Percentiles rank a stretch among this genome's conserved stretches.
Conservation (phyloP, 2,329 filamentous ascomycete genomes). For the Ramularia endophylla region DNA sequence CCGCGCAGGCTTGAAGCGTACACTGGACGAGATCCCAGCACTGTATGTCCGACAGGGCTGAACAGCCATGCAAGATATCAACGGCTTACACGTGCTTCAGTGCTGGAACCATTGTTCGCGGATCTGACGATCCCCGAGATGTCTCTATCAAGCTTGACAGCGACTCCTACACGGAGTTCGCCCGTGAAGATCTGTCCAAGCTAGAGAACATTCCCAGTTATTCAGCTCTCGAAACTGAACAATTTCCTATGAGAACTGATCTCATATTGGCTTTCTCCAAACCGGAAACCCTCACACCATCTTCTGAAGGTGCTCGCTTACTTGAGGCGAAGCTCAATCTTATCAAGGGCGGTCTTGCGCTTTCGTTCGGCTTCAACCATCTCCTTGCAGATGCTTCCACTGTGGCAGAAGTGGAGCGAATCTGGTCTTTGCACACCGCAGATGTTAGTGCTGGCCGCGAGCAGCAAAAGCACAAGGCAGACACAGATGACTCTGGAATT, state of each 20-base stretch:
- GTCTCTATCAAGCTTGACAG: constrained; percentile 7
- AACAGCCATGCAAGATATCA: no score
- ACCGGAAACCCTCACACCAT: constrained; percentile 4
- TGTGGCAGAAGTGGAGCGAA: constrained; percentile 12
- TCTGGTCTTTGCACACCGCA: constrained; percentile 14
- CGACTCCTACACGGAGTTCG: constrained; percentile 13
- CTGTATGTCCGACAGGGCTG: background rate
- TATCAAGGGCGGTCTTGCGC: constrained; percentile 11
- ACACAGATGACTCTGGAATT: constrained; percentile 4
- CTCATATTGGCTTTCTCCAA: constrained; percentile 8
- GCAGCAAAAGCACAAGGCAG: constrained; percentile 4
- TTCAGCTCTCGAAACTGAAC: constrained; percentile 5
- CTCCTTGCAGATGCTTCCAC: constrained; percentile 10
- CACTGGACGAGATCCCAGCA: constrained; percentile 12
- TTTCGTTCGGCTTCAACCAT: constrained; percentile 17
- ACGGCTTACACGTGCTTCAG: no score
- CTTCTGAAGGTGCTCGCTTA: constrained; percentile 12
- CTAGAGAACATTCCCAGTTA: constrained; percentile 8
- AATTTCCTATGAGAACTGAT: constrained; percentile 10
- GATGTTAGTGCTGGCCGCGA: constrained; percentile 9
- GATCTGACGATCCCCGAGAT: constrained; percentile 12
- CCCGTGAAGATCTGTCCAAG: constrained; percentile 5
- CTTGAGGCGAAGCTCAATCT: constrained; percentile 13
- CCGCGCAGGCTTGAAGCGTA: constrained; percentile 11
- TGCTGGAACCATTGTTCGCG: constrained; percentile 9